Evolutionary conservation across 495 filamentous ascomycete genomes (phyloP), one percentile per base, ranked within the genome.

Genomic region (Zalerion maritima): DNA sequence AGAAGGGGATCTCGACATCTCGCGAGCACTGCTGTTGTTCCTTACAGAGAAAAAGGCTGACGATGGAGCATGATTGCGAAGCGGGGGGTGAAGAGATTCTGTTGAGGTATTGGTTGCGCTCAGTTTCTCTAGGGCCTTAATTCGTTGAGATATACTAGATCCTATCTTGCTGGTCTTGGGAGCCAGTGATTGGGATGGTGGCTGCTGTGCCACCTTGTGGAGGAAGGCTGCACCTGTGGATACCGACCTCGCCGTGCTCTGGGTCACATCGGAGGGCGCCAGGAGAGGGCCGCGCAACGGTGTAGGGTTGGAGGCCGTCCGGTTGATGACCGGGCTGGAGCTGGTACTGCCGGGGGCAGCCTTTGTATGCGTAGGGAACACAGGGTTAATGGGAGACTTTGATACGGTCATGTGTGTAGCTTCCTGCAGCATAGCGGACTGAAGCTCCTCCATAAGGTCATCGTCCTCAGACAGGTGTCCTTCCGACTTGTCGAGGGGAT

Each of bases 401-500:
- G 78, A 74, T 5, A 92, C 78, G 0, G 72, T 72, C 11, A 94
- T 71, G 3, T 81, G 80, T 44, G 78, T 79, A 14, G 85, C 84
- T 55, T 92, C 70, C 46, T 92, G 71, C 11, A 92, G 55, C 2
- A 74, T 82, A 18, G 83, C 84, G 20, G 71, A 78, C 38, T 79
- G 79, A 29, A 93, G 58, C 58, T 94, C 83, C 34, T 89, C 79
- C 73, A 92, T 79, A 40, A 92, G 76, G 18, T 75, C 81, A 50
- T 93, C 83, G 49, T 91, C 81, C 5, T 81, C 86, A 18, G 70
- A 66, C 32, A 75, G 68, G 41, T 74, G 69, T 41, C 73, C 69
- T 37, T 76, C 66, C 2, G 73, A 72, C 23, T 47, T 51, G 11
- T 56, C 51, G 11, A 35, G 28, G 6, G 45, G 26, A 19, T 34